Percentiles rank a stretch among this genome's conserved stretches.
phyloP scores from a whole-genome alignment of 1,139 yeast species.

The Komagataea norvegica region DNA sequence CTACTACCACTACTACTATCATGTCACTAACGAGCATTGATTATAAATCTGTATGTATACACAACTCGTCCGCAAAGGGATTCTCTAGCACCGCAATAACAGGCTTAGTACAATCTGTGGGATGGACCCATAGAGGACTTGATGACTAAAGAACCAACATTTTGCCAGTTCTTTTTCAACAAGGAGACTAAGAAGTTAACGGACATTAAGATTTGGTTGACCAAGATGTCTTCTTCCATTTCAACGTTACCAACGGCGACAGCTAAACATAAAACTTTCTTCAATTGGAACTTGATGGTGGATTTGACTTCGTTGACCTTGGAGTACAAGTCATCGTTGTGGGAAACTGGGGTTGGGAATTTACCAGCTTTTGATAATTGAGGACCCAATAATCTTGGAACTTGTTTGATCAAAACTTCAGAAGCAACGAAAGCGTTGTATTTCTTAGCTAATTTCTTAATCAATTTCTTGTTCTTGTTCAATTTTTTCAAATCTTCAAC shows the following conservation, averaged over 20 bases:
- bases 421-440: conserved; percentile 99
- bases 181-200: conserved; percentile 99
- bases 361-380: conserved; percentile 99
- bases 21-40: too few species aligned
- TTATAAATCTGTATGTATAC: too few species aligned
- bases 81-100: not conserved
- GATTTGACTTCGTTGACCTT: conserved; percentile 98
- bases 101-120: conserved; percentile 91
- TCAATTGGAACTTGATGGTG: conserved; percentile 99
- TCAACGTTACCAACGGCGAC: conserved; percentile 98
- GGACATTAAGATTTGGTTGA: conserved; percentile 98
- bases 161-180: conserved; percentile 99
- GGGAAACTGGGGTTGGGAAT: conserved; percentile 99
- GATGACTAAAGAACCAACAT: conserved; percentile 98
- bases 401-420: conserved; percentile 98
- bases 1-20: too few species aligned
- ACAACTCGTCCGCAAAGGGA: too few species aligned
- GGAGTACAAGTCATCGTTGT: conserved; percentile 94
- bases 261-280: conserved; percentile 92
- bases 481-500: conserved; percentile 99
- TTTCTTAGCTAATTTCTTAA: conserved; percentile 99
- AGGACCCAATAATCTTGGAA: conserved; percentile 99
- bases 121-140: conserved; percentile 99
- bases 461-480: conserved; percentile 99
- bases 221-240: conserved; percentile 96